These are phyloP conservation scores for Omphalea diandra DNA, from an alignment of 441 rosid species.

Conservation along the genomic window DNA sequence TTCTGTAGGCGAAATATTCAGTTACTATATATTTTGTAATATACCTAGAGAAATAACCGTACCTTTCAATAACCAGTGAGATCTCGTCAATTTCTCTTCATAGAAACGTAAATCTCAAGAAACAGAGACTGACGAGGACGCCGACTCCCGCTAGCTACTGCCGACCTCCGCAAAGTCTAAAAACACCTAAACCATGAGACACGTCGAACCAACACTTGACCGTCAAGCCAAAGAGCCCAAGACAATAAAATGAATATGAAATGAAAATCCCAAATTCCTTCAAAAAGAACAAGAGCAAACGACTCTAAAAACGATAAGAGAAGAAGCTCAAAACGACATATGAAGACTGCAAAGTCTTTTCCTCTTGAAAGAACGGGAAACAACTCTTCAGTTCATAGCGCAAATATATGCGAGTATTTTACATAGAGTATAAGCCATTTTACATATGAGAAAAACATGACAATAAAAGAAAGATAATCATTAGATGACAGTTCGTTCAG, in stretches of 20 bases:
- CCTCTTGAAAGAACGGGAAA: no score
- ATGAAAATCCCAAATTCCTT: neutral
- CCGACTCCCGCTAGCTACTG: neutral
- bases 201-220: neutral
- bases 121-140: constrained; percentile 1
- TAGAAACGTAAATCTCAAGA: constrained; percentile 20
- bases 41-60: constrained; percentile 1
- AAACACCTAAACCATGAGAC: neutral
- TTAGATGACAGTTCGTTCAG: neutral
- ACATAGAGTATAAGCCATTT: no score
- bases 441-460: neutral
- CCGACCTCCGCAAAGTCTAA: constrained; percentile 17
- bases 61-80: neutral
- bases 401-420: no score
- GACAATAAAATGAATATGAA: neutral
- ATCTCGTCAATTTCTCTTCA: neutral
- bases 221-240: neutral
- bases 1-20: no score
- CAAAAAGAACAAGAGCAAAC: neutral
- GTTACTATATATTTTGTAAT: no score
- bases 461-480: neutral
- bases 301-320: neutral
- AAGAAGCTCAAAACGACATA: neutral
- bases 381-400: no score
- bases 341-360: neutral